Evolutionary conservation across 169 alveolate genomes (phyloP).

Genomic region (Cryptosporidium muris): DNA sequence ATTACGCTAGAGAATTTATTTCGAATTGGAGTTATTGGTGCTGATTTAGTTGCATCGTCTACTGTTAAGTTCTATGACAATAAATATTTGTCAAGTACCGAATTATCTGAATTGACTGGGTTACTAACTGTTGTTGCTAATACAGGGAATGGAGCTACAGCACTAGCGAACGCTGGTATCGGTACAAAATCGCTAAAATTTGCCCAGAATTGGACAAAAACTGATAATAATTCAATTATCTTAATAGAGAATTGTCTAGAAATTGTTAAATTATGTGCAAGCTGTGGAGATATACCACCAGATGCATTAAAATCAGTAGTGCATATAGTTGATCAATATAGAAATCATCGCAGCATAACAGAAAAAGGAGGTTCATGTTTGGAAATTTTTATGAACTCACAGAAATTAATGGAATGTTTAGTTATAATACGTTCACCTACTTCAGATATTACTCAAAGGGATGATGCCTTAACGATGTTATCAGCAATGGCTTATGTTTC

Average conservation of each 20-base stretch:
- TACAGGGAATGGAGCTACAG: slow-evolving; percentile 26
- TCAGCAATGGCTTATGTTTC: slow-evolving; percentile 90
- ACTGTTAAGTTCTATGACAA: slow-evolving; percentile 58
- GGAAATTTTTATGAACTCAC: slow-evolving; percentile 86
- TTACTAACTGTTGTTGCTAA: slow-evolving; percentile 49
- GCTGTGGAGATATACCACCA: slow-evolving; percentile 53
- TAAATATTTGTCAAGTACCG: slow-evolving; percentile 48
- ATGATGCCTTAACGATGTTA: slow-evolving; percentile 86
- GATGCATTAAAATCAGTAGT: slow-evolving; percentile 70
- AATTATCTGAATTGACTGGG: slow-evolving; percentile 34
- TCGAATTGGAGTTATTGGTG: slow-evolving; percentile 4
- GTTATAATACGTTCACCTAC: slow-evolving; percentile 82
- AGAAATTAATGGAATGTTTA: slow-evolving; percentile 84
- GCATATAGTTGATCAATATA: slow-evolving; percentile 54
- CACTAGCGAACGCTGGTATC: slow-evolving; percentile 49
- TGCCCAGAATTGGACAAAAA: slow-evolving; percentile 58
- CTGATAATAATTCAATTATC: slow-evolving; percentile 57
- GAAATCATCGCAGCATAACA: slow-evolving; percentile 69
- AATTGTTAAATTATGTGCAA: slow-evolving; percentile 52
- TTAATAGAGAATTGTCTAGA: slow-evolving; percentile 56
- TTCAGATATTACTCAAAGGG: slow-evolving; percentile 86
- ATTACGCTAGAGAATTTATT: slow-evolving; percentile 46
- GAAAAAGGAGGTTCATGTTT: slow-evolving; percentile 88
- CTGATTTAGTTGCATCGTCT: slow-evolving; percentile 21
- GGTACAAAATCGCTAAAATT: slow-evolving; percentile 27